A percentile compares a stretch with the other conserved stretches of the same genome.
Conservation (phyloP, 2,329 filamentous ascomycete genomes). For the Helotiales sp. region DNA sequence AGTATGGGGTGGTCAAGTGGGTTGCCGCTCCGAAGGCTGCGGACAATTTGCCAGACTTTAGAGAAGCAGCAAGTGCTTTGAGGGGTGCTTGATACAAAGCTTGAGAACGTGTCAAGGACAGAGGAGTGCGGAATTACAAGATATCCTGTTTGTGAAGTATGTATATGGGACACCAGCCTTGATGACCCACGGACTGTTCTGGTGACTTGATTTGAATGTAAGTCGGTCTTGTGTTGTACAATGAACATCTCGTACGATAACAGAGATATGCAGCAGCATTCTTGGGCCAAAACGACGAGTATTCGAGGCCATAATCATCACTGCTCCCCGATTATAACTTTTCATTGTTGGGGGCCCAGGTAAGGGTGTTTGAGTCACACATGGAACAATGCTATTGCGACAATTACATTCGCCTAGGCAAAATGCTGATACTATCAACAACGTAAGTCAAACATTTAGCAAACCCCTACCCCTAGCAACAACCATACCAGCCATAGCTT, state of each 20-base stretch:
- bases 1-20: conserved; percentile 58
- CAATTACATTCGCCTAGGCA: neutral
- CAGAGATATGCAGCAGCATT: neutral
- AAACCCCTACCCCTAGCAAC: no score
- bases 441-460: no score
- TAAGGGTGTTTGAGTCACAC: no score
- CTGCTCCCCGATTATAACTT: no score
- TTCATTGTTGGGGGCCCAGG: no score
- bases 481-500: no score
- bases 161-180: no score
- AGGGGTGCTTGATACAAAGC: neutral
- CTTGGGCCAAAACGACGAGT: no score
- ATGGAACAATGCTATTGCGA: neutral
- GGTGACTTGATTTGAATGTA: neutral
- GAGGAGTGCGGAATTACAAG: no score
- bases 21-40: conserved; percentile 52
- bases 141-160: no score
- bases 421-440: neutral
- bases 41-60: conserved; percentile 60
- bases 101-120: neutral
- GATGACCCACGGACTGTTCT: no score
- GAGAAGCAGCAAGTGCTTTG: conserved; percentile 48
- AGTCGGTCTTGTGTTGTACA: neutral
- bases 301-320: no score
- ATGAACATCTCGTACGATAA: neutral